Percentiles rank a stretch among this genome's conserved stretches.
Evolutionary conservation across 441 rosid species (phyloP).

Genomic region (Theobroma grandiflorum): DNA sequence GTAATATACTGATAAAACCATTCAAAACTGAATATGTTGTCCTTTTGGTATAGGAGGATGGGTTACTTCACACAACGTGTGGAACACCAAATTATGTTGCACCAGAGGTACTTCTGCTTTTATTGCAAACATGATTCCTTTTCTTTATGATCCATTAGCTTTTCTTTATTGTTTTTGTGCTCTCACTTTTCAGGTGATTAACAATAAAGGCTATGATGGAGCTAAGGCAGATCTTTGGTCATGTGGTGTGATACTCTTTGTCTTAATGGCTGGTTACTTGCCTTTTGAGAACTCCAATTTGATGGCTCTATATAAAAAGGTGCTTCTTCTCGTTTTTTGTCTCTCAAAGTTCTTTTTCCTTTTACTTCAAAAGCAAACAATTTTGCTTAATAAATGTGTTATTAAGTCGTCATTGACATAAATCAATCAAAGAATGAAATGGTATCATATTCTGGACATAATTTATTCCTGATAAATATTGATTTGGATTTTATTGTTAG

Average conservation of each 20-base stretch:
- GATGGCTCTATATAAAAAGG: conserved; percentile 90
- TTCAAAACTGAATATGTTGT: conserved; percentile 28
- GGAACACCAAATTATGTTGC: conserved; percentile 99
- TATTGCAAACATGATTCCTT: conserved; percentile 22
- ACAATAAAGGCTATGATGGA: conserved; percentile 98
- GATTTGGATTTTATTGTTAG: conserved; percentile 10
- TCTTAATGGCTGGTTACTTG: conserved; percentile 96
- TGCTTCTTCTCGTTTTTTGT: conserved; percentile 27
- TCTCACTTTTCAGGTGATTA: conserved; percentile 72
- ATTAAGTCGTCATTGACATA: not conserved
- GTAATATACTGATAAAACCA: not conserved
- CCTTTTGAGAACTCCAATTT: conserved; percentile 97
- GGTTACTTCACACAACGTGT: conserved; percentile 96
- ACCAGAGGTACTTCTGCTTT: conserved; percentile 76
- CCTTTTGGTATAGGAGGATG: conserved; percentile 79
- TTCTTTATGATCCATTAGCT: conserved; percentile 7
- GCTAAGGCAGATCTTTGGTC: conserved; percentile 99
- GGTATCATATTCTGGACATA: not conserved
- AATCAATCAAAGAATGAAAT: not conserved
- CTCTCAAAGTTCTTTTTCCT: not conserved
- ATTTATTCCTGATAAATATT: conserved; percentile 3
- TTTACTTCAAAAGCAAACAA: conserved; percentile 4
- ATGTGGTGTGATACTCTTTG: conserved; percentile 97
- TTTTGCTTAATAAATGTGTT: not conserved
- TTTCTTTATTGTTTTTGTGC: conserved; percentile 25